Conservation (phyloP, 2,329 filamentous ascomycete genomes). For the Elsinoe batatas region DNA sequence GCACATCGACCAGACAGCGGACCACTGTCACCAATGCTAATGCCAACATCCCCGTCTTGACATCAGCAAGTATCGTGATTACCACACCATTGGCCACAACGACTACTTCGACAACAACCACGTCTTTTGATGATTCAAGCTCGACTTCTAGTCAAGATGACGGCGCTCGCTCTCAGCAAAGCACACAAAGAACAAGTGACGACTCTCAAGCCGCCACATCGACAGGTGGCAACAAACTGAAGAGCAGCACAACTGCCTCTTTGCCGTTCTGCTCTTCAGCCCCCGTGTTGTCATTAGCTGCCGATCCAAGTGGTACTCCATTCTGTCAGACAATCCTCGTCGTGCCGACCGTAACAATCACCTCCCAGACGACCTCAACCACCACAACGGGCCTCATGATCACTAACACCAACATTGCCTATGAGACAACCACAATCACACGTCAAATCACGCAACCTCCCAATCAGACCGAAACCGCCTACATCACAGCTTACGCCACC, state of each 20-base stretch:
- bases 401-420: constrained; percentile 1
- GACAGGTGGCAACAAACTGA: neutral
- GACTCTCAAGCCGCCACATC: neutral
- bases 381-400: neutral
- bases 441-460: neutral
- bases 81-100: neutral
- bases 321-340: neutral
- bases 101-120: neutral
- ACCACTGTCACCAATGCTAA: neutral
- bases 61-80: neutral
- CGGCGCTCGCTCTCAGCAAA: neutral
- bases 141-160: neutral
- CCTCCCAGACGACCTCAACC: neutral
- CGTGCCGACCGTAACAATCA: neutral
- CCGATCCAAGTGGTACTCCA: neutral
- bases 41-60: neutral
- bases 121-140: neutral
- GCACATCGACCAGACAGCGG: neutral
- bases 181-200: neutral
- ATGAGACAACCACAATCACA: neutral
- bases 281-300: neutral
- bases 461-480: neutral
- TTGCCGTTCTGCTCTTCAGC: constrained; percentile 2
- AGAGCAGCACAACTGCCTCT: neutral
- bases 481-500: neutral